Percentiles rank a stretch among this genome's conserved stretches.
Evolutionary conservation across 257 asterid species (phyloP).

Genomic region (Avicennia marina): DNA sequence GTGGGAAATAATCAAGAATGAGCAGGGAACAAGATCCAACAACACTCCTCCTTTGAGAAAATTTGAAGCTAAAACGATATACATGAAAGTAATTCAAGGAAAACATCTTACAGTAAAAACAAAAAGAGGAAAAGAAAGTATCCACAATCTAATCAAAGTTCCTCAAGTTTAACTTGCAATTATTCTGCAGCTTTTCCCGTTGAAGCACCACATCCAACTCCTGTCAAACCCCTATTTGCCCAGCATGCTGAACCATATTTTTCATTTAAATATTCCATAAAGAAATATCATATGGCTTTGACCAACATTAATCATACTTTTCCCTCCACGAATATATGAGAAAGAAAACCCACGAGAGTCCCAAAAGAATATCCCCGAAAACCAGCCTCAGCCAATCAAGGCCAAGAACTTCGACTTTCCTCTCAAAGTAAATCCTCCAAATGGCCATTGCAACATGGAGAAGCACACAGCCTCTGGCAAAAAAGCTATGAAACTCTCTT

Average conservation of each 20-base stretch:
- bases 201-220: constrained; percentile 2
- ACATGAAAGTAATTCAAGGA: constrained; percentile 6
- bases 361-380: constrained; percentile 50
- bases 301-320: constrained; percentile 45
- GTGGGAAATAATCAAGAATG: neutral
- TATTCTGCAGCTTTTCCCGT: constrained; percentile 6
- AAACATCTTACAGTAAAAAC: constrained; percentile 16
- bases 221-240: constrained; percentile 3
- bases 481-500: constrained; percentile 52
- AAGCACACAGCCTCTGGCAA: constrained; percentile 53
- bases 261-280: neutral
- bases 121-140: constrained; percentile 8
- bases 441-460: constrained; percentile 58
- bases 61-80: constrained; percentile 22
- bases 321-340: constrained; percentile 63
- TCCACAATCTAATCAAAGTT: constrained; percentile 19
- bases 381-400: constrained; percentile 61
- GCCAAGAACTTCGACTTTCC: constrained; percentile 54
- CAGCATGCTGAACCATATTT: neutral
- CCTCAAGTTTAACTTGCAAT: constrained; percentile 7
- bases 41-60: constrained; percentile 23
- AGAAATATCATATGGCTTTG: neutral
- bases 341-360: constrained; percentile 55
- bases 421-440: constrained; percentile 62
- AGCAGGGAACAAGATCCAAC: constrained; percentile 2